A percentile compares a stretch with the other conserved stretches of the same genome.
Conservation (phyloP, 257 asterid genomes). For the Penstemon newberryi region DNA sequence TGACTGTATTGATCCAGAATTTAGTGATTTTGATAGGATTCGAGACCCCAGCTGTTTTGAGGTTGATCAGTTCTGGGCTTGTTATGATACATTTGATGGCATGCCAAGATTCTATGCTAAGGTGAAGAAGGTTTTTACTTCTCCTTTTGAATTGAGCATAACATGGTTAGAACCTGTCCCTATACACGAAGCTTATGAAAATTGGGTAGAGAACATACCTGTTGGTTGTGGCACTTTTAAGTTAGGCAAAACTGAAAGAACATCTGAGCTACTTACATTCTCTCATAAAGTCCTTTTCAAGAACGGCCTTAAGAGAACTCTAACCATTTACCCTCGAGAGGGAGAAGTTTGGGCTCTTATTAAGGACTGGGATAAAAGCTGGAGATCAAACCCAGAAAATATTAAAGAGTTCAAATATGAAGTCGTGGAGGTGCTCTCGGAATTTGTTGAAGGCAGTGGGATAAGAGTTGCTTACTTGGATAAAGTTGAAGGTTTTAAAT, state of each 20-base stretch:
- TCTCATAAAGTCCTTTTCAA: constrained; percentile 51
- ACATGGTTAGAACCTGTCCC: constrained; percentile 61
- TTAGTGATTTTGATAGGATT: constrained; percentile 46
- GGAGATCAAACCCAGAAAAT: constrained; percentile 42
- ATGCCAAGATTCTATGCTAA: constrained; percentile 70
- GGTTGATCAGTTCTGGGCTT: constrained; percentile 61
- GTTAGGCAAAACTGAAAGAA: constrained; percentile 31
- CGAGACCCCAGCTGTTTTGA: constrained; percentile 40
- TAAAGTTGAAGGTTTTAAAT: constrained; percentile 50
- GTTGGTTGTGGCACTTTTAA: constrained; percentile 59
- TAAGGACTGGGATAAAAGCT: constrained; percentile 49
- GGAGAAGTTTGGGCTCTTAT: constrained; percentile 71
- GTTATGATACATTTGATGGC: constrained; percentile 50
- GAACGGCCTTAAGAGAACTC: constrained; percentile 37
- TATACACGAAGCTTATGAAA: constrained; percentile 18
- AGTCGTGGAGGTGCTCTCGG: constrained; percentile 58
- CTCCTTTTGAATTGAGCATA: constrained; percentile 50
- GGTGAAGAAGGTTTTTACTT: constrained; percentile 38
- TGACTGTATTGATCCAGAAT: constrained; percentile 55
- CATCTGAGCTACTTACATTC: constrained; percentile 29
- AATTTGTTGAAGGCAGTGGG: constrained; percentile 36
- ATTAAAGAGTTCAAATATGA: constrained; percentile 42
- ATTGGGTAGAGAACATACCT: constrained; percentile 49
- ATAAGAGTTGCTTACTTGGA: constrained; percentile 45
- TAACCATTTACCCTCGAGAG: constrained; percentile 43